Evolutionary conservation across 495 filamentous ascomycete species (phyloP).

Genomic region (Aspergillus incahuasiensis): DNA sequence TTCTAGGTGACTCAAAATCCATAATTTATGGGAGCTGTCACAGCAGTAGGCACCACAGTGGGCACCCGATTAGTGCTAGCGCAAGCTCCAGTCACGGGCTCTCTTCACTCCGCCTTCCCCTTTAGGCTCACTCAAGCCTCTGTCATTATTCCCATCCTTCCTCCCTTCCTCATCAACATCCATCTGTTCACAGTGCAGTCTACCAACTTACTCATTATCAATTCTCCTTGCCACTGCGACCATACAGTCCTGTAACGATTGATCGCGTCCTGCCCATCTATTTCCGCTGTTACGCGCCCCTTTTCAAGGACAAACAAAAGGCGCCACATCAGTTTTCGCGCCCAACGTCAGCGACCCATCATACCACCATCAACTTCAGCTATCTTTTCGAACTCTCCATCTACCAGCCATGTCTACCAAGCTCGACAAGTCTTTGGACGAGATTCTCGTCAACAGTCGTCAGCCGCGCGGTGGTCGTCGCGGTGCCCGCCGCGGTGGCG

Average conservation of each 20-base stretch:
- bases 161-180: slow-evolving; percentile 15
- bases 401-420: slow-evolving; percentile 73
- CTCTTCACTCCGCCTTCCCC: neutral
- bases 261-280: neutral
- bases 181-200: slow-evolving; percentile 16
- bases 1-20: too few relatives aligned
- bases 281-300: neutral
- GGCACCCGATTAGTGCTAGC: slow-evolving; percentile 15
- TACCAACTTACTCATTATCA: slow-evolving; percentile 6
- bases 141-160: slow-evolving; percentile 14
- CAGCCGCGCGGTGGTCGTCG: slow-evolving; percentile 53
- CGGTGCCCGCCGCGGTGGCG: slow-evolving; percentile 45
- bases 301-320: slow-evolving; percentile 3
- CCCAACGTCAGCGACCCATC: slow-evolving; percentile 8
- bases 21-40: neutral
- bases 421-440: slow-evolving; percentile 91
- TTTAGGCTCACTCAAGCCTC: slow-evolving; percentile 14
- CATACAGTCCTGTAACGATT: slow-evolving; percentile 1
- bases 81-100: neutral
- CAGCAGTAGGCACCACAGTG: neutral
- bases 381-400: neutral
- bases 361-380: slow-evolving; percentile 1
- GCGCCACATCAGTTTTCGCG: slow-evolving; percentile 3
- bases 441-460: slow-evolving; percentile 79
- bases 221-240: slow-evolving; percentile 14